Evolutionary conservation across 31 red algal genomes (phyloP), one percentile per base, ranked within the genome.

Genomic region (Odonthalia washingtoniensis): DNA sequence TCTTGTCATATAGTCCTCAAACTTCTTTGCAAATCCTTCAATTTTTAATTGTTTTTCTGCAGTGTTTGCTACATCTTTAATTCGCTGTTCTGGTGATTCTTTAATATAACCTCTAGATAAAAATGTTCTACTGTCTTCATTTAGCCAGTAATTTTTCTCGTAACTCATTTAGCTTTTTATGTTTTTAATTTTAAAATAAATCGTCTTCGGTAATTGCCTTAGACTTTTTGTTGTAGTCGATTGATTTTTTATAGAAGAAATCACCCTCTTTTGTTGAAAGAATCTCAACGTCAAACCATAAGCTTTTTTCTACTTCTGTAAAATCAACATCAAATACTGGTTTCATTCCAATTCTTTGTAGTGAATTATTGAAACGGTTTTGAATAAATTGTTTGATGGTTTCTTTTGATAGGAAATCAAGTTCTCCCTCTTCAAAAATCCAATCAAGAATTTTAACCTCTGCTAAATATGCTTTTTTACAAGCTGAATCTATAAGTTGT

Each of bases 401-500:
- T 33, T 30, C 64, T 30, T 33, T 67, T 67, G 64, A 35, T 33
- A 67, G 64, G 33, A 67, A 67, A 67, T 67, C 64, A 33, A 67
- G 27, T 67, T 67, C 64, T 67, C 64, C 64, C 64, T 67, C 64
- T 67, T 67, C 64, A 35, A 67, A 67, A 35, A 67, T 67, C 64
- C 64, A 67, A 35, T 35, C 33, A 30, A 67, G 30, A 67, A 67
- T 67, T 33, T 67, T 35, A 30, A 67, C 33, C 64, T 67, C 64
- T 67, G 64, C 64, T 67, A 33, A 30, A 35, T 67, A 67, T 35
- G 64, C 64, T 67, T 67, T 67, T 30, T 33, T 30, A 67, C 64
- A 67, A 35, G 64, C 64, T 67, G 27, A 33, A 33, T 67, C 33
- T 67, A 67, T 35, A 35, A 35, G 27, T 33, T 67, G 27, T 30